A percentile compares a stretch with the other conserved stretches of the same genome.
Conservation (phyloP, 2,329 filamentous ascomycete species). For the Calonectria montana region DNA sequence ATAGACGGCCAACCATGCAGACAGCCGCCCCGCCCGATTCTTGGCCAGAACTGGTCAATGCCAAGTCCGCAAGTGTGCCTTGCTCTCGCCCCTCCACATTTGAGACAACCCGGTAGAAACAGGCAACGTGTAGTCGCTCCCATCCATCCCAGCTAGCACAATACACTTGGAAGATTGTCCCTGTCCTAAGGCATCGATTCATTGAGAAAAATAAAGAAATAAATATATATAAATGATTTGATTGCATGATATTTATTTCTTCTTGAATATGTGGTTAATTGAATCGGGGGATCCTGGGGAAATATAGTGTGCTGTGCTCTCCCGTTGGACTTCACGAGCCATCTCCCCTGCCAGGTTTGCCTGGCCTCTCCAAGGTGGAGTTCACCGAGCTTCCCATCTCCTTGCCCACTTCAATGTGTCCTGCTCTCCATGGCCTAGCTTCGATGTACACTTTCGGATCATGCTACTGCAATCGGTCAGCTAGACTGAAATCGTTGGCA, state of each 20-base stretch:
- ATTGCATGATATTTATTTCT: too few species aligned
- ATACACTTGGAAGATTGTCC: too few species aligned
- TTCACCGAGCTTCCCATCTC: slow-evolving; percentile 13
- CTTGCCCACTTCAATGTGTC: slow-evolving; percentile 14
- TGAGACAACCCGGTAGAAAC: background rate
- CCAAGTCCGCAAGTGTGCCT: background rate
- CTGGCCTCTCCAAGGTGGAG: slow-evolving; percentile 1
- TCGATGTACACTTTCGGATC: background rate
- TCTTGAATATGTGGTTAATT: too few species aligned
- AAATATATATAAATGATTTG: too few species aligned
- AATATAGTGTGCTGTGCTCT: too few species aligned
- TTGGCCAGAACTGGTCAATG: background rate
- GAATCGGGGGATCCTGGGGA: too few species aligned
- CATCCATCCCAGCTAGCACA: slow-evolving; percentile 11
- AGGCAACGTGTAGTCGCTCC: background rate
- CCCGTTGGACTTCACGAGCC: slow-evolving; percentile 19
- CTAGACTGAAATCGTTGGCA: background rate
- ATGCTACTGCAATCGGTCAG: background rate
- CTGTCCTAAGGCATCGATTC: too few species aligned
- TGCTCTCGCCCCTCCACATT: background rate
- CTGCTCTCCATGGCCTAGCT: slow-evolving; percentile 6
- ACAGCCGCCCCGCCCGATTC: background rate
- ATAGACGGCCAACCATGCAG: background rate
- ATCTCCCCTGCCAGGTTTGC: slow-evolving; percentile 11
- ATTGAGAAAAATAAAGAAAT: too few species aligned